Evolutionary conservation across 345 rosid species (phyloP).

Genomic region (Clarkia xantiana): DNA sequence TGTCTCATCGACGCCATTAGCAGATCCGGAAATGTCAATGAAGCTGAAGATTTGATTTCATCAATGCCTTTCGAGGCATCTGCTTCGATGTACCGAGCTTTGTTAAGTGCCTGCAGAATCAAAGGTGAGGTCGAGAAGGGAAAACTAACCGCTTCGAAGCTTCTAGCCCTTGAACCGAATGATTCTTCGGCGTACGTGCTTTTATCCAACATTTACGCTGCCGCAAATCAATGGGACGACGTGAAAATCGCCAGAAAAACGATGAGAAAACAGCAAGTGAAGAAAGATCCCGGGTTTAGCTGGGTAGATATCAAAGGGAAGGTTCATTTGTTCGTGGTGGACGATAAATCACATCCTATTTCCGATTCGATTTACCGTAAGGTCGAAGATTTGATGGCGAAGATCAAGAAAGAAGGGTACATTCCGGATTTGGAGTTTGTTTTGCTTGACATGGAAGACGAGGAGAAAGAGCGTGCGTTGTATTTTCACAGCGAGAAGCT

Average conservation of each 20-base stretch:
- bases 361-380: too few species aligned
- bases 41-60: conserved; percentile 35
- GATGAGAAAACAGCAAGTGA: conserved; percentile 35
- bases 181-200: conserved; percentile 42
- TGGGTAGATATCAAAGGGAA: conserved; percentile 44
- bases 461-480: conserved; percentile 33
- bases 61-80: conserved; percentile 45
- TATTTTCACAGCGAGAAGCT: conserved; percentile 38
- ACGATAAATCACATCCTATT: conserved; percentile 18
- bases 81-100: conserved; percentile 38
- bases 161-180: conserved; percentile 37
- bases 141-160: conserved; percentile 27
- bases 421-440: conserved; percentile 34
- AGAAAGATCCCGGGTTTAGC: conserved; percentile 53
- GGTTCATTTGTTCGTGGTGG: conserved; percentile 36
- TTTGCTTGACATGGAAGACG: conserved; percentile 39
- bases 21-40: conserved; percentile 34
- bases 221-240: conserved; percentile 36
- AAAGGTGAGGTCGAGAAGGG: conserved; percentile 36
- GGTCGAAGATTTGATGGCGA: too few species aligned
- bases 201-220: conserved; percentile 41
- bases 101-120: conserved; percentile 47
- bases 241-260: conserved; percentile 23
- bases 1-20: conserved; percentile 55
- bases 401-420: conserved; percentile 25